Base-by-base conservation (phyloP, 176 grass and related monocot species). In the Rhipidocladum racemiflorum region DNA sequence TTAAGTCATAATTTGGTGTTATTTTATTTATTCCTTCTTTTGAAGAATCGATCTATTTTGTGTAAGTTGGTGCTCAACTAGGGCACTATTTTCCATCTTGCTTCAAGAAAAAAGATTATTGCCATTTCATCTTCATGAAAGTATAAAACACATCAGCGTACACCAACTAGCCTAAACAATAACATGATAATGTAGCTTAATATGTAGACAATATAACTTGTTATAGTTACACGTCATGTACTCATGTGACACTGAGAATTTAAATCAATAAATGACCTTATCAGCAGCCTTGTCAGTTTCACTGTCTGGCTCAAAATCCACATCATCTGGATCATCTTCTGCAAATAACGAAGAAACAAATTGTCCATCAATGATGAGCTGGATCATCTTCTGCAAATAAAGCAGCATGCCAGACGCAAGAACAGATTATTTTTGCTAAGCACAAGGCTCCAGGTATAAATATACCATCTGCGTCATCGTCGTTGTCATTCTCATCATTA, bases 321-420 rank as follows among this genome's bases (percentile, higher is more conserved):
- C 89, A 67, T 99, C 96, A 71, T 91, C 96, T 40, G 96, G 92
- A 88, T 99, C 96, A 87, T 99, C 96, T 79, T 93, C 96, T 99
- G 81, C 39, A 91, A 76, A 85, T 30, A 93, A 72, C 29, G 24
- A 85, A 72, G 60, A 72, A 82, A 78, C 11, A 77, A 81, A 77
- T 60, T 30, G 29, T 45, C 45, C 49, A 80, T 77, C 21, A 75
- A 65, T 25, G 24, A 68, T 49, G 18, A 78, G 45, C 40, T 59
- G 54, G 78, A 66, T 56, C 15, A 38, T 65, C 36, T 82, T 65
- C 25, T 59, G 54, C 20, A 44, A 75, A 79, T 17, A 74, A 49
- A 87, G 39, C 32, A 73, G 4, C 36, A 7, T 39, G 25, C 18
- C 73, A 61, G 32, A 80, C 8, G 21, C 28, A 93, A 25, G 36